These are phyloP conservation scores for Diophrys sp. DNA, from an alignment of 73 alveolate species.

Conservation along the genomic window DNA sequence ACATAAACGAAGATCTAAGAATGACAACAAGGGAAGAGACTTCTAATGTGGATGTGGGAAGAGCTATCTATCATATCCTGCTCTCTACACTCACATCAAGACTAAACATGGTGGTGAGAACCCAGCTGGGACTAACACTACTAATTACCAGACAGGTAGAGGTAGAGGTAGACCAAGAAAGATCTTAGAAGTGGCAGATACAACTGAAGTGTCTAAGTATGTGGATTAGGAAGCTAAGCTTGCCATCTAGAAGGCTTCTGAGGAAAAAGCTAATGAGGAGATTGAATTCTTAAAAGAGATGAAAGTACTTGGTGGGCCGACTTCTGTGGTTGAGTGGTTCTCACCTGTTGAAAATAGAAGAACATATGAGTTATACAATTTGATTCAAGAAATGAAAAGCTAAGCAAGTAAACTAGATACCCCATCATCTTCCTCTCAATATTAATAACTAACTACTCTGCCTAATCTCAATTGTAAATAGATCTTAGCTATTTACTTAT, in stretches of 20 bases:
- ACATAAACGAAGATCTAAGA: slow-evolving; percentile 89
- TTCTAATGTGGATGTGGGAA: slow-evolving; percentile 98
- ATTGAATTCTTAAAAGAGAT: background rate
- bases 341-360: too few relatives aligned
- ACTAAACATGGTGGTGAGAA: slow-evolving; percentile 89
- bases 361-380: too few relatives aligned
- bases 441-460: too few relatives aligned
- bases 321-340: background rate
- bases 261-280: background rate
- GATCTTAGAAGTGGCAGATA: slow-evolving; percentile 37
- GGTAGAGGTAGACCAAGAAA: slow-evolving; percentile 96
- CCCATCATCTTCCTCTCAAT: too few relatives aligned
- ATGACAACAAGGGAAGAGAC: slow-evolving; percentile 88
- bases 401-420: too few relatives aligned
- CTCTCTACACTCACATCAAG: slow-evolving; percentile 97
- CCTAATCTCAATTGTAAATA: too few relatives aligned
- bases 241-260: background rate
- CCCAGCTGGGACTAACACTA: slow-evolving; percentile 92
- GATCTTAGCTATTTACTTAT: too few relatives aligned
- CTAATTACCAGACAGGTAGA: slow-evolving; percentile 84
- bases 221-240: background rate
- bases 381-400: too few relatives aligned
- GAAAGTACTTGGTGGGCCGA: background rate
- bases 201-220: background rate
- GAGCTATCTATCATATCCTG: slow-evolving; percentile 95